A percentile compares a stretch with the other conserved stretches of the same genome.
These are phyloP conservation scores for Aspergillus leporis DNA, from an alignment of 495 filamentous ascomycete genomes.

Conservation along the genomic window DNA sequence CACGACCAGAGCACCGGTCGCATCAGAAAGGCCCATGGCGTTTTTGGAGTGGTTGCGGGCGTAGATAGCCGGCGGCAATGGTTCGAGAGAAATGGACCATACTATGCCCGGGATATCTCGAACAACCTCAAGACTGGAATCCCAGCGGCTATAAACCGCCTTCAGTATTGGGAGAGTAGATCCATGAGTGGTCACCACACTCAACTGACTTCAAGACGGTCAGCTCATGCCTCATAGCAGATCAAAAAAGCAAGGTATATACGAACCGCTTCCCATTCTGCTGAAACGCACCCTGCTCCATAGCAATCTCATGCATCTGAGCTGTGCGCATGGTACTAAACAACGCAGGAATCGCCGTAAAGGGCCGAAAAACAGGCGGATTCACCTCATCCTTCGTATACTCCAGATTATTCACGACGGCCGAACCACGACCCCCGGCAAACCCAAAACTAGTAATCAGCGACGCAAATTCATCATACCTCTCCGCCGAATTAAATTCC, in stretches of 20 bases:
- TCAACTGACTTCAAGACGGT: conserved; percentile 4
- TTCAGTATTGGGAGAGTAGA: conserved; percentile 15
- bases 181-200: conserved; percentile 16
- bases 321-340: conserved; percentile 33
- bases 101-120: conserved; percentile 18
- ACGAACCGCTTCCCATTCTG: conserved; percentile 16
- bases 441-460: conserved; percentile 26
- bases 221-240: neutral
- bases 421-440: conserved; percentile 1
- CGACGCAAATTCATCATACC: conserved; percentile 29
- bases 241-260: neutral
- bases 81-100: conserved; percentile 27
- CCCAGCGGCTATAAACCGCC: conserved; percentile 18
- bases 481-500: conserved; percentile 14
- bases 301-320: conserved; percentile 36
- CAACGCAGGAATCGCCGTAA: conserved; percentile 27
- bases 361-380: conserved; percentile 29
- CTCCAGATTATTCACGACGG: conserved; percentile 20
- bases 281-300: conserved; percentile 19
- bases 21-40: conserved; percentile 17
- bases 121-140: conserved; percentile 13
- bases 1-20: conserved; percentile 17
- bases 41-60: conserved; percentile 14
- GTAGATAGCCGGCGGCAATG: conserved; percentile 24
- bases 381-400: conserved; percentile 29